Percentiles rank a stretch among this genome's conserved stretches.
Conservation (phyloP, 108 stramenopile genomes). For the Cyclotella cryptica region DNA sequence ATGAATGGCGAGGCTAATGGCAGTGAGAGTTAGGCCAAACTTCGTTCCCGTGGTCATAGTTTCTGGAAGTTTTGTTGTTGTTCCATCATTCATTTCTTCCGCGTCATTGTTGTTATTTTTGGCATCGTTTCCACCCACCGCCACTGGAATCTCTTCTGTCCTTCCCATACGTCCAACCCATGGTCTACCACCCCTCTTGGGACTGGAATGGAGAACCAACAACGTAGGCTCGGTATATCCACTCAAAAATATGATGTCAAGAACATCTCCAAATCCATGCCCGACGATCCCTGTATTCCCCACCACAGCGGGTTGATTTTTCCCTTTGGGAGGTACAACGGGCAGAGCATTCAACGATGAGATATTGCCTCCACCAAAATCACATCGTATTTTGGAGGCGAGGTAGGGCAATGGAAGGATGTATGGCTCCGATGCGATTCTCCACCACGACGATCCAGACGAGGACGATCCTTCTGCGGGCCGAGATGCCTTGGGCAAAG, state of each 20-base stretch:
- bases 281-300: constrained; percentile 16
- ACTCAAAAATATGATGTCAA: constrained; percentile 65
- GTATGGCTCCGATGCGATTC: constrained; percentile 73
- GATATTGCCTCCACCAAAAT: constrained; percentile 24
- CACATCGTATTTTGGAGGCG: constrained; percentile 32
- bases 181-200: constrained; percentile 53
- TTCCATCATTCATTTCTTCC: constrained; percentile 9
- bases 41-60: constrained; percentile 53
- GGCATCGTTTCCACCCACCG: neutral
- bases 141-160: constrained; percentile 43
- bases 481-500: constrained; percentile 44
- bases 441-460: constrained; percentile 59
- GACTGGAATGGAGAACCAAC: constrained; percentile 78
- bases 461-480: constrained; percentile 15
- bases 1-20: constrained; percentile 70
- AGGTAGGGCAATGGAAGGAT: constrained; percentile 70
- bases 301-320: constrained; percentile 7
- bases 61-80: constrained; percentile 1
- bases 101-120: constrained; percentile 17
- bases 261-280: constrained; percentile 87
- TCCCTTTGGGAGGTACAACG: neutral
- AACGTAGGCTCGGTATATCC: constrained; percentile 84
- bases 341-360: constrained; percentile 6
- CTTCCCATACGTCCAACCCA: constrained; percentile 79
- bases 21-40: constrained; percentile 71